Evolutionary conservation across 129 eudicot species (phyloP).

Genomic region (Flaveria bidentis): DNA sequence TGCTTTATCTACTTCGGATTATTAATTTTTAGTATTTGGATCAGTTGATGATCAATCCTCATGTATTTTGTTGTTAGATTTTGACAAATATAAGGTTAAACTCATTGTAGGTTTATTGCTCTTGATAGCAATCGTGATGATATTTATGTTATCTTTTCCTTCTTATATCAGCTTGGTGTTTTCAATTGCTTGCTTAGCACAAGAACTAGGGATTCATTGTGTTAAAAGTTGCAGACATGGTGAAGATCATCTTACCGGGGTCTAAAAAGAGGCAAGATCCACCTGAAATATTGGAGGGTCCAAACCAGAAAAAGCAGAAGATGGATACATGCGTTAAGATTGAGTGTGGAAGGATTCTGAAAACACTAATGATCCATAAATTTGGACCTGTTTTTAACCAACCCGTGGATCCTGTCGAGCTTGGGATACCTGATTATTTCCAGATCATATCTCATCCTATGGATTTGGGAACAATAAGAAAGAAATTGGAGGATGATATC

Average conservation of each 20-base stretch:
- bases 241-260: constrained; percentile 34
- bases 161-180: constrained; percentile 15
- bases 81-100: background rate
- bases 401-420: constrained; percentile 69
- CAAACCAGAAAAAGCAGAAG: constrained; percentile 50
- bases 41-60: background rate
- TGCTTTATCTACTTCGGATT: constrained; percentile 8
- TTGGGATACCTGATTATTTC: constrained; percentile 68
- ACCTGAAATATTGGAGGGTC: constrained; percentile 31
- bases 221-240: constrained; percentile 25
- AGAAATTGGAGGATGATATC: constrained; percentile 43
- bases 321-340: constrained; percentile 46
- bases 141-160: background rate
- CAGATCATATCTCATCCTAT: constrained; percentile 56
- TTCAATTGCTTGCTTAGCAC: constrained; percentile 21
- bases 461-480: constrained; percentile 73
- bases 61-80: constrained; percentile 15
- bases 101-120: background rate
- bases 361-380: constrained; percentile 47
- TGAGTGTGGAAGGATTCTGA: constrained; percentile 52
- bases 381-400: constrained; percentile 35
- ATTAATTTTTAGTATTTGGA: background rate
- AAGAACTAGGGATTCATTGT: constrained; percentile 2
- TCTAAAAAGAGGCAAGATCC: constrained; percentile 52
- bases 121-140: no score